phyloP scores from a whole-genome alignment of 106 monocot species.

The Dioscorea dumetorum region DNA sequence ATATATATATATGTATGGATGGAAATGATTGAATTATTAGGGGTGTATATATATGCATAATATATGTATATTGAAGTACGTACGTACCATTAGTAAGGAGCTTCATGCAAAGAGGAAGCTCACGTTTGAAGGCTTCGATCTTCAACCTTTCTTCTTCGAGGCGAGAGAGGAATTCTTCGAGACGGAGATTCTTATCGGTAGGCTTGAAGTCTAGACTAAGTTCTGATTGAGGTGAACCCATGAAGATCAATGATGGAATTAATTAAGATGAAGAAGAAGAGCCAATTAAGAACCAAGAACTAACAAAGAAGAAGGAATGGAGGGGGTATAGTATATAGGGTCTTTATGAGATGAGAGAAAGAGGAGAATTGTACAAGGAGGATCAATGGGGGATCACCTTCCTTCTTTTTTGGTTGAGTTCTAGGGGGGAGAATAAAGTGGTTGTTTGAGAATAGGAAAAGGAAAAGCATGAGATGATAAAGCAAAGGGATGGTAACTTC shows the following conservation, averaged over 20 bases:
- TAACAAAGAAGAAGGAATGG: not conserved
- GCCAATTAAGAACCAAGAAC: not conserved
- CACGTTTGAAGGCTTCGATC: conserved; percentile 92
- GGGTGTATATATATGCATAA: not conserved
- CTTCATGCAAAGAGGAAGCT: conserved; percentile 93
- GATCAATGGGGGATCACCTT: conserved; percentile 7
- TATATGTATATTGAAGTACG: not conserved
- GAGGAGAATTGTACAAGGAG: conserved; percentile 12
- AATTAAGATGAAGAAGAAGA: not conserved
- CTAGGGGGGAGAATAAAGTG: conserved; percentile 49
- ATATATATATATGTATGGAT: not conserved
- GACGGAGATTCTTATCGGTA: conserved; percentile 25
- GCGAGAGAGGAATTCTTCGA: conserved; percentile 66
- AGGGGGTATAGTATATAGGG: no score
- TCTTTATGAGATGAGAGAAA: not conserved
- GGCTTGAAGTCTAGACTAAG: conserved; percentile 77
- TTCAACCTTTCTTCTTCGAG: conserved; percentile 83
- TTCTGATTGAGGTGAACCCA: conserved; percentile 57
- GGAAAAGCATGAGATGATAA: conserved; percentile 32
- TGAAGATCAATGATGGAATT: conserved; percentile 3
- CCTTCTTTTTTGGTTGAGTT: conserved; percentile 11
- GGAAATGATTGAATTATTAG: not conserved
- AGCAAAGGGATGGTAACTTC: conserved; percentile 69
- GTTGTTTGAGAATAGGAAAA: conserved; percentile 31
- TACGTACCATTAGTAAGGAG: conserved; percentile 79